These are phyloP conservation scores for Tricholoma sp. DNA, from an alignment of 768 basidiomycete species.

Conservation along the genomic window DNA sequence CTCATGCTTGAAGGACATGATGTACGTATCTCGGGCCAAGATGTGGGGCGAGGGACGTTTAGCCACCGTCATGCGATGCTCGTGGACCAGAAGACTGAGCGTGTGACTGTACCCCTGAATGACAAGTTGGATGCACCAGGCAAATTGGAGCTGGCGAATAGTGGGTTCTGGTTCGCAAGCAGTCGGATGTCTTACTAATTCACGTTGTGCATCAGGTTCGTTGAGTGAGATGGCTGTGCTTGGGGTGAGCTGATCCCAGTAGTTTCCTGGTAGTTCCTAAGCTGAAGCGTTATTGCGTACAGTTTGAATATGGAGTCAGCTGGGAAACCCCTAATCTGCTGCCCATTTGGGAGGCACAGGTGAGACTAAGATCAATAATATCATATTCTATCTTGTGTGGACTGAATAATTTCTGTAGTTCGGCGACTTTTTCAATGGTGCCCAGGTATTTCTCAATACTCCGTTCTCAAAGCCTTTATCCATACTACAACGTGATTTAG, in stretches of 20 bases:
- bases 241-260: constrained; percentile 52
- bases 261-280: neutral
- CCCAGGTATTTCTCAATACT: constrained; percentile 40
- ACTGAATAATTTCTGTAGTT: constrained; percentile 39
- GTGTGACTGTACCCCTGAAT: constrained; percentile 79
- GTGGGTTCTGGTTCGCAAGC: constrained; percentile 33
- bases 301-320: constrained; percentile 90
- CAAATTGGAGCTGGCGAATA: constrained; percentile 83
- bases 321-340: constrained; percentile 82
- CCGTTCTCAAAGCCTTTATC: neutral
- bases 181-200: neutral
- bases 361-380: constrained; percentile 20
- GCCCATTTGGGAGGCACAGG: constrained; percentile 92
- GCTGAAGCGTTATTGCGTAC: neutral
- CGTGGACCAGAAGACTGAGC: constrained; percentile 81
- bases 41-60: constrained; percentile 88
- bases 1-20: constrained; percentile 79
- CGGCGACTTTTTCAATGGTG: constrained; percentile 92
- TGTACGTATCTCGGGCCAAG: constrained; percentile 88
- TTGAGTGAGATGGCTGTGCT: constrained; percentile 88
- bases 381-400: neutral
- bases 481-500: constrained; percentile 22
- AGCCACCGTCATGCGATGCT: constrained; percentile 90
- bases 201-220: constrained; percentile 46
- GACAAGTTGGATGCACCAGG: constrained; percentile 54